These are phyloP conservation scores for Nothopassalora personata DNA, from an alignment of 2,329 filamentous ascomycete genomes.

Conservation along the genomic window DNA sequence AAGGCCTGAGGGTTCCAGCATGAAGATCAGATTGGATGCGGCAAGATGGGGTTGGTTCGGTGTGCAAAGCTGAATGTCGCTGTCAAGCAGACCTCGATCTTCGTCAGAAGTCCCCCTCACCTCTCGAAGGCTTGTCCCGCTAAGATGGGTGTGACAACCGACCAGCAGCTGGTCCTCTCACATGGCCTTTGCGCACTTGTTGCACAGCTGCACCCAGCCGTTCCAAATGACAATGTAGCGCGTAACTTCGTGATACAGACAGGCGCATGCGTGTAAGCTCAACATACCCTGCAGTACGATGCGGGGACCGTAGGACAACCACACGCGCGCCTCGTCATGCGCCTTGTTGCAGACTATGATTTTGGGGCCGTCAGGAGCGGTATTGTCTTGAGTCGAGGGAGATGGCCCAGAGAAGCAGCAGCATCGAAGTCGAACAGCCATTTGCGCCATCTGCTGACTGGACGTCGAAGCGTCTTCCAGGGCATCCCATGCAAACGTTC, in stretches of 20 bases:
- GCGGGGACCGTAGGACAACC: neutral
- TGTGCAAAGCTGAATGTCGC: neutral
- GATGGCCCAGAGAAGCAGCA: neutral
- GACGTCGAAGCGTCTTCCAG: neutral
- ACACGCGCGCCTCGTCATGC: neutral
- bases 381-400: neutral
- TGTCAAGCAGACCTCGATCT: neutral
- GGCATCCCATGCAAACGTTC: neutral
- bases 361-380: neutral
- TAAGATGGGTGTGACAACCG: neutral
- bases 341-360: neutral
- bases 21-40: neutral
- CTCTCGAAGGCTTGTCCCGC: too few relatives aligned
- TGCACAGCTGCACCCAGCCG: neutral
- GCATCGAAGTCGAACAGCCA: neutral
- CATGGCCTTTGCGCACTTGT: neutral
- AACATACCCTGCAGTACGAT: neutral
- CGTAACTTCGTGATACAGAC: constrained; percentile 1
- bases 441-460: neutral
- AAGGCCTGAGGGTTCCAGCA: constrained; percentile 2
- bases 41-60: neutral
- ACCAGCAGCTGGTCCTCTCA: neutral
- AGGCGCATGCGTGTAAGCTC: neutral
- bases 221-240: constrained; percentile 4
- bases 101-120: neutral